Conservation (phyloP, 306 rosid species). For the Alnus glutinosa region DNA sequence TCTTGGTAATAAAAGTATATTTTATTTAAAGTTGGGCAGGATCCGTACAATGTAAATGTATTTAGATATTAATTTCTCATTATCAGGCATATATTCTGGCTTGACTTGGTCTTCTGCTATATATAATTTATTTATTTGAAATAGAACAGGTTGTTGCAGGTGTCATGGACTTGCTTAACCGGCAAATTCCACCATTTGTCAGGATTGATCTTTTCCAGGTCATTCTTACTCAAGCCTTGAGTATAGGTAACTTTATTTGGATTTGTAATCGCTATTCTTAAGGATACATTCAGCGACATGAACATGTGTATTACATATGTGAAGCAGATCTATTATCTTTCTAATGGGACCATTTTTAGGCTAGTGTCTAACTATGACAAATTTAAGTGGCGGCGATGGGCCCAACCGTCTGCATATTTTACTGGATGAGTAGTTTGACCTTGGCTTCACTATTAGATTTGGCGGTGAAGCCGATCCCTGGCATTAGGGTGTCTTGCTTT, state of each 20-base stretch:
- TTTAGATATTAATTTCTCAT: slow-evolving; percentile 12
- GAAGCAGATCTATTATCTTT: slow-evolving; percentile 17
- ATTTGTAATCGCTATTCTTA: slow-evolving; percentile 24
- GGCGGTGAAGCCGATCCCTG: neutral
- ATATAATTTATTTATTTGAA: slow-evolving; percentile 26
- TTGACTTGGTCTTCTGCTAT: slow-evolving; percentile 23
- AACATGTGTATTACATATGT: neutral
- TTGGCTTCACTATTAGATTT: neutral
- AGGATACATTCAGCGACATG: neutral
- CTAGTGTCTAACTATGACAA: slow-evolving; percentile 11
- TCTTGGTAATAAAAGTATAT: neutral
- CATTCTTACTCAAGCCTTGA: slow-evolving; percentile 69
- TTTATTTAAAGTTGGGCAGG: slow-evolving; percentile 3
- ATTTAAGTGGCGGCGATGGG: slow-evolving; percentile 16
- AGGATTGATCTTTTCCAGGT: slow-evolving; percentile 92
- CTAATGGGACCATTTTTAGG: neutral
- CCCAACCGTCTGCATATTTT: slow-evolving; percentile 3
- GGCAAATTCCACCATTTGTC: slow-evolving; percentile 85
- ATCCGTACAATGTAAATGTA: neutral
- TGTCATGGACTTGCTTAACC: slow-evolving; percentile 67
- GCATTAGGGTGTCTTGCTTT: neutral
- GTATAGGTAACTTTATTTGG: slow-evolving; percentile 58
- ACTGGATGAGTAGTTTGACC: neutral
- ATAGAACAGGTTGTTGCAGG: slow-evolving; percentile 81
- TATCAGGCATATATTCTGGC: slow-evolving; percentile 17